phyloP scores from a whole-genome alignment of 2,329 filamentous ascomycete species.

The Arachnopeziza araneosa region DNA sequence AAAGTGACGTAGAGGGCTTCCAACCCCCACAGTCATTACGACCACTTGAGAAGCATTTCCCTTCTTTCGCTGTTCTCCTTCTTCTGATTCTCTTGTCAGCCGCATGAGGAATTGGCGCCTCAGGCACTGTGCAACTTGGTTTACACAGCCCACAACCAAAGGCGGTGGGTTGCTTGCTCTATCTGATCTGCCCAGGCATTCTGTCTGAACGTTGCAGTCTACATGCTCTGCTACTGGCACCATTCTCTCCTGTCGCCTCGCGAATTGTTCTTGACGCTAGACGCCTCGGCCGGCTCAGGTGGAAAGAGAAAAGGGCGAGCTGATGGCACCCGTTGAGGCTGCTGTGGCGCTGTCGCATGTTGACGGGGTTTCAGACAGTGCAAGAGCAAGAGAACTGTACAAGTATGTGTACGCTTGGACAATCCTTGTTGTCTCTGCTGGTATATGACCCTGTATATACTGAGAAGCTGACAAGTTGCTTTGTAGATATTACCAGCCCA shows the following conservation, averaged over 20 bases:
- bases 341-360: slow-evolving; percentile 24
- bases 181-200: background rate
- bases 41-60: background rate
- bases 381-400: slow-evolving; percentile 30
- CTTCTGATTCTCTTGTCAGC: background rate
- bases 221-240: background rate
- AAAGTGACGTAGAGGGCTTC: background rate
- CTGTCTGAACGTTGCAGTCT: background rate
- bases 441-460: background rate
- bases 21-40: background rate
- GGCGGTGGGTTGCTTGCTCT: background rate
- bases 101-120: background rate
- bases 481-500: slow-evolving; percentile 29
- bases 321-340: slow-evolving; percentile 24
- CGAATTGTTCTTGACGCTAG: background rate
- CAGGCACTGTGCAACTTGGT: background rate
- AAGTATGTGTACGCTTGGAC: slow-evolving; percentile 24
- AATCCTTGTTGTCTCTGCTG: background rate
- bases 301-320: too few species aligned
- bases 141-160: background rate
- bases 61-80: background rate
- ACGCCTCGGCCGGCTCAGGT: background rate
- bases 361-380: slow-evolving; percentile 27
- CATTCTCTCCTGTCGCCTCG: background rate
- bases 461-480: slow-evolving; percentile 3